Evolutionary conservation across 2,329 filamentous ascomycete genomes (phyloP).

Genomic region (Pseudogymnoascus sp.): DNA sequence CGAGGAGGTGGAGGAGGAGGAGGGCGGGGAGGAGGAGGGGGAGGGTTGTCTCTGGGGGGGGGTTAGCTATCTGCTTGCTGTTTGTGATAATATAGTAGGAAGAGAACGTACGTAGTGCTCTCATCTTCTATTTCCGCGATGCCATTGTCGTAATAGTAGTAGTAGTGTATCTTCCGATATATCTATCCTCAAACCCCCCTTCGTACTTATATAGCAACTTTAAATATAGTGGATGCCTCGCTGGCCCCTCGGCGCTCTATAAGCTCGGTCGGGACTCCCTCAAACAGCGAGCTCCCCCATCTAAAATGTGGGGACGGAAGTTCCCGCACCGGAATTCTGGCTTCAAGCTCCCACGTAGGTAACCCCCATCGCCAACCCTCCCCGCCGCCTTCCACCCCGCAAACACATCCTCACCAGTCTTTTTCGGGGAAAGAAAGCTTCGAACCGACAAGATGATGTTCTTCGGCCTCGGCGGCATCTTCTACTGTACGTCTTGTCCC

Average conservation of each 20-base stretch:
- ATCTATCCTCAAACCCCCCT: not conserved
- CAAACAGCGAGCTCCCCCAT: not conserved
- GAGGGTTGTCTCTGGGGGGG: not conserved
- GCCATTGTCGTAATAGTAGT: not conserved
- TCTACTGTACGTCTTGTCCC: constrained; percentile 58
- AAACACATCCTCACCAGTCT: not conserved
- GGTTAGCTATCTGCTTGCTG: not conserved
- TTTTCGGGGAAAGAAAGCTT: not conserved
- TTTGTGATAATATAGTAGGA: not conserved
- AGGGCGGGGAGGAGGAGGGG: constrained; percentile 50
- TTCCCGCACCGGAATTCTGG: constrained; percentile 9
- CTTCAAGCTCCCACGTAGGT: constrained; percentile 1
- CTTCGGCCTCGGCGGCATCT: constrained; percentile 58
- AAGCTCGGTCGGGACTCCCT: not conserved
- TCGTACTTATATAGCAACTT: not conserved
- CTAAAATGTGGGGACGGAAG: not conserved
- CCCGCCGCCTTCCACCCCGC: constrained; percentile 4
- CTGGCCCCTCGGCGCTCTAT: not conserved
- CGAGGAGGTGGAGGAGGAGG: constrained; percentile 59
- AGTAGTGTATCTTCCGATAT: not conserved
- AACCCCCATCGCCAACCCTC: constrained; percentile 13
- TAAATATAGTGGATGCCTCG: not conserved
- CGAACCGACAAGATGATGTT: constrained; percentile 52
- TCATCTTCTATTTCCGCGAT: constrained; percentile 15
- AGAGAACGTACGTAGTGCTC: constrained; percentile 18